Percentiles rank a stretch among this genome's conserved stretches.
These are phyloP conservation scores for Sporothrix mexicana DNA, from an alignment of 2,329 filamentous ascomycete species.

Conservation along the genomic window DNA sequence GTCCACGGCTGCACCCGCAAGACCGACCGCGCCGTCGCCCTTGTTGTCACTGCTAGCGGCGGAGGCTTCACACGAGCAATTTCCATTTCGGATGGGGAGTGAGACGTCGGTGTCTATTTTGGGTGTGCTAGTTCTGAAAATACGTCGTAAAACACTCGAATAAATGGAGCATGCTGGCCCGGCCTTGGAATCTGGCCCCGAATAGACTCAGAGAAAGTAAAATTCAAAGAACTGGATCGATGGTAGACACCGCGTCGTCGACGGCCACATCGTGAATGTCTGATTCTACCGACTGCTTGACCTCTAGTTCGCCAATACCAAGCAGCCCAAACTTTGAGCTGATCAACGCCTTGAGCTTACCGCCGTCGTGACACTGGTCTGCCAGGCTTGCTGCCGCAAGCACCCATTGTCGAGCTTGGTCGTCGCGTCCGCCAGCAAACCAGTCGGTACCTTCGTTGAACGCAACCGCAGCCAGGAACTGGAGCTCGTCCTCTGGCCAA, in stretches of 20 bases:
- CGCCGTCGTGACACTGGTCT: conserved; percentile 61
- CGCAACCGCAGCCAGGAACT: conserved; percentile 73
- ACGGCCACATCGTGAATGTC: not conserved
- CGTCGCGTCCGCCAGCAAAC: conserved; percentile 61
- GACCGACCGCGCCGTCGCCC: conserved; percentile 5
- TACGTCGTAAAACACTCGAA: conserved; percentile 6
- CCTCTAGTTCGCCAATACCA: conserved; percentile 40
- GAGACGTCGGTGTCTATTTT: conserved; percentile 26
- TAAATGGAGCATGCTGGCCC: not conserved
- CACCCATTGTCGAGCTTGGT: conserved; percentile 65
- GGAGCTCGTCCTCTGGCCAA: conserved; percentile 71
- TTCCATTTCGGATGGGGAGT: conserved; percentile 8
- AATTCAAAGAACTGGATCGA: not conserved
- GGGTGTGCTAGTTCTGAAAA: not conserved
- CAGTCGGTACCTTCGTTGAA: conserved; percentile 76
- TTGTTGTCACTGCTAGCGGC: conserved; percentile 9
- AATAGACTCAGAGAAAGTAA: not conserved
- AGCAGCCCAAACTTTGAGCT: conserved; percentile 54
- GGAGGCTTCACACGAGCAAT: conserved; percentile 21
- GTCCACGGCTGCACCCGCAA: conserved; percentile 17
- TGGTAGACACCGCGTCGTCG: not conserved
- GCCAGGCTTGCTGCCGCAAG: conserved; percentile 67
- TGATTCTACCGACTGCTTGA: conserved; percentile 32
- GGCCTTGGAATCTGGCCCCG: not conserved
- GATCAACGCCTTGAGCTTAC: conserved; percentile 52